These are phyloP conservation scores for Chalaropsis thielavioides DNA, from an alignment of 2,329 filamentous ascomycete genomes.

Conservation along the genomic window DNA sequence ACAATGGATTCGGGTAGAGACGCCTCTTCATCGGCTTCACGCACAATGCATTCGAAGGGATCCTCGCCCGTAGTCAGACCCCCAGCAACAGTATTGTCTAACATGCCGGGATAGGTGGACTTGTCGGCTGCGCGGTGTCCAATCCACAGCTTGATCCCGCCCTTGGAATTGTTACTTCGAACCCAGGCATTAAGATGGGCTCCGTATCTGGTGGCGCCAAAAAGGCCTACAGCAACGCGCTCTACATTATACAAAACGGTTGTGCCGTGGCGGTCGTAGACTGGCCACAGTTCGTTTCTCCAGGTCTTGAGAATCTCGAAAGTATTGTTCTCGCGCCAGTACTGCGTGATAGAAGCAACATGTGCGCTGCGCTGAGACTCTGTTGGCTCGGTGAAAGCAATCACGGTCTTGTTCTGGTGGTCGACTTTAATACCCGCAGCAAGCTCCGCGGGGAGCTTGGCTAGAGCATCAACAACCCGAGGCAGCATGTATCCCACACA, in stretches of 20 bases:
- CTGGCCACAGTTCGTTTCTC: constrained; percentile 67
- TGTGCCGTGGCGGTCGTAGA: constrained; percentile 48
- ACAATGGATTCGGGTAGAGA: constrained; percentile 59
- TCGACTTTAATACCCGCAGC: constrained; percentile 49
- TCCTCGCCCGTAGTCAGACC: constrained; percentile 63
- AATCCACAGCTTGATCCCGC: constrained; percentile 68
- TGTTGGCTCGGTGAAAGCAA: constrained; percentile 43
- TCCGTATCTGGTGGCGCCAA: constrained; percentile 65
- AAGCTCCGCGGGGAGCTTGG: constrained; percentile 33
- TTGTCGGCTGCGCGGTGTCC: constrained; percentile 63
- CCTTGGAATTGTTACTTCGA: constrained; percentile 23
- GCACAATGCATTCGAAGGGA: constrained; percentile 66
- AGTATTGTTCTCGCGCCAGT: constrained; percentile 53
- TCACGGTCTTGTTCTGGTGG: constrained; percentile 44
- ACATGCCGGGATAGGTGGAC: constrained; percentile 76
- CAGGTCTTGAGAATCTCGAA: constrained; percentile 67
- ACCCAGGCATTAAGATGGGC: constrained; percentile 70
- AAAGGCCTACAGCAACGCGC: constrained; percentile 55
- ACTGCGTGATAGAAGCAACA: constrained; percentile 41
- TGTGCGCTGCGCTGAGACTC: constrained; percentile 47
- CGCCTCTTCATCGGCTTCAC: constrained; percentile 83
- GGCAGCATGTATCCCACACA: constrained; percentile 49
- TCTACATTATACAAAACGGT: constrained; percentile 61
- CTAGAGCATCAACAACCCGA: constrained; percentile 35
- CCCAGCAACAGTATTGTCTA: constrained; percentile 88